A percentile compares a stretch with the other conserved stretches of the same genome.
Conservation (phyloP, 1,284 basidiomycete species). For the Quambalaria eucalypti region DNA sequence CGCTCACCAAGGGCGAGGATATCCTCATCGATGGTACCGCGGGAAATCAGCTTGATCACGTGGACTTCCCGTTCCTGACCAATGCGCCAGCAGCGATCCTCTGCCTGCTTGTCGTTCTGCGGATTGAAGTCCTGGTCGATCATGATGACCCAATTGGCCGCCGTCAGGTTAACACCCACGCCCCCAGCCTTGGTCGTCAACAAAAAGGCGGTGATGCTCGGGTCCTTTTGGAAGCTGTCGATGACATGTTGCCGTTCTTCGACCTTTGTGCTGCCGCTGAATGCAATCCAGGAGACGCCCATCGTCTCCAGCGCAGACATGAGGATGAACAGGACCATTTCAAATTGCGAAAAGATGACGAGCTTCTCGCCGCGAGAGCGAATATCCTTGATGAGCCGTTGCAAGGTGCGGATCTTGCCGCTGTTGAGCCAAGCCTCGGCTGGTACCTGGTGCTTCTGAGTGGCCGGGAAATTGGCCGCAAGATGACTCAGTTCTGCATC, state of each 20-base stretch:
- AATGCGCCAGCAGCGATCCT: constrained; percentile 96
- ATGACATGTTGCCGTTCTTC: constrained; percentile 86
- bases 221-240: constrained; percentile 91
- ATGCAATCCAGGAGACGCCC: constrained; percentile 69
- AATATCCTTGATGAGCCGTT: constrained; percentile 66
- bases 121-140: constrained; percentile 76
- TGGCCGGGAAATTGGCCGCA: constrained; percentile 14
- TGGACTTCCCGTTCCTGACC: constrained; percentile 80
- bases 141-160: constrained; percentile 60
- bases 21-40: constrained; percentile 73
- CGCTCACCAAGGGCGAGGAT: constrained; percentile 23
- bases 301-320: constrained; percentile 71
- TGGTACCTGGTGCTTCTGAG: constrained; percentile 57
- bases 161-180: constrained; percentile 50
- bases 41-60: constrained; percentile 86
- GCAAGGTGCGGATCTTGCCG: constrained; percentile 73
- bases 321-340: constrained; percentile 57
- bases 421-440: constrained; percentile 73
- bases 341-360: constrained; percentile 76
- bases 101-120: constrained; percentile 79
- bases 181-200: constrained; percentile 86
- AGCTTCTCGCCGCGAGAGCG: constrained; percentile 66
- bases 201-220: constrained; percentile 81
- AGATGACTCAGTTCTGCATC: constrained; percentile 39
- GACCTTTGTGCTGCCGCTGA: constrained; percentile 89